Conservation (phyloP, 2,329 filamentous ascomycete genomes). For the Teratosphaeria viscida region DNA sequence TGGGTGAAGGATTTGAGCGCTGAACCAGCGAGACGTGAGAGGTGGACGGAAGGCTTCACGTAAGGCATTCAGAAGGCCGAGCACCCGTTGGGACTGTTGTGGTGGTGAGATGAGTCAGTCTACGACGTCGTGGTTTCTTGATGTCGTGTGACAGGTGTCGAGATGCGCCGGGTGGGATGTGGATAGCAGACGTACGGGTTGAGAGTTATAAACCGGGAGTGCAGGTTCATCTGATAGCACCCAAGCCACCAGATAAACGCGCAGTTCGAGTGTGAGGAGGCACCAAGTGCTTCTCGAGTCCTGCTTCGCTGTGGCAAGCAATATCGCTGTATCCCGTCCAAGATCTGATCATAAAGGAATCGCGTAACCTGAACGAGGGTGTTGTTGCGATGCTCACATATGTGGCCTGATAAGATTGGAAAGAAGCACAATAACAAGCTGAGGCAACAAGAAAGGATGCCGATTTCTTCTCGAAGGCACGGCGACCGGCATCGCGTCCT, state of each 20-base stretch:
- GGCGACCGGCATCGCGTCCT: neutral
- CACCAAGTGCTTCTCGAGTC: neutral
- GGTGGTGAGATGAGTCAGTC: constrained; percentile 12
- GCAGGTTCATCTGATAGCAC: constrained; percentile 99
- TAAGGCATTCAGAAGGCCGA: constrained; percentile 75
- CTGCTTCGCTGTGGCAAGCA: neutral
- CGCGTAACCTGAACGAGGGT: neutral
- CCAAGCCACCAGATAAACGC: constrained; percentile 14
- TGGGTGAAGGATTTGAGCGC: constrained; percentile 78
- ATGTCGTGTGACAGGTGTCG: constrained; percentile 6
- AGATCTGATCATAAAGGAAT: neutral
- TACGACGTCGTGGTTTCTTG: neutral
- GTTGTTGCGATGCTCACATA: neutral
- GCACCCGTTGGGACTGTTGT: constrained; percentile 42
- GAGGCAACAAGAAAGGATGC: neutral
- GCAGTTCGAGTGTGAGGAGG: neutral
- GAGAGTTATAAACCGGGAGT: constrained; percentile 31
- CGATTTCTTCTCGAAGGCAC: neutral
- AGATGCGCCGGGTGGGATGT: constrained; percentile 1
- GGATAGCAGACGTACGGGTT: constrained; percentile 6
- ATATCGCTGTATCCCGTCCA: neutral
- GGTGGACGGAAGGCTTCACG: constrained; percentile 60
- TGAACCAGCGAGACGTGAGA: constrained; percentile 74
- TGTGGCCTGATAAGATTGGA: neutral
- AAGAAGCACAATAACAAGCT: neutral